Evolutionary conservation across 2,329 filamentous ascomycete species (phyloP), one percentile per base, ranked within the genome.

Genomic region (Pseudodiploospora longispora): DNA sequence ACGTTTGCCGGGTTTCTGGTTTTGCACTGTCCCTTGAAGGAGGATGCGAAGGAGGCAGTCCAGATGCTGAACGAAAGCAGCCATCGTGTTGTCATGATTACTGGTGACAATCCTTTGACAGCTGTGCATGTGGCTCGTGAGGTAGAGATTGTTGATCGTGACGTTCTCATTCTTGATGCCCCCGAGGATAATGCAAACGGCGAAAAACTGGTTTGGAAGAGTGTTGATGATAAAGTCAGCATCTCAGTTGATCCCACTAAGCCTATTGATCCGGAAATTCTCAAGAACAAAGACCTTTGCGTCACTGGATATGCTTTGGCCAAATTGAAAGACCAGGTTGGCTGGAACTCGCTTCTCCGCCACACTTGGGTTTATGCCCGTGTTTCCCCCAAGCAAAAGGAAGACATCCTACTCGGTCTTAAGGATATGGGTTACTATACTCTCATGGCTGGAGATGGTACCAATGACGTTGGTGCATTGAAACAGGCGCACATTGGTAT

Each of bases 21-120:
- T 41, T 74, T 98, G 30, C 91, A 96, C 64, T 96, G 89, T 58
- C 93, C 93, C 5, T 75, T 98, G 46, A 98, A 98, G 69, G 90
- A 95, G 28, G 93, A 98, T 63, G 93, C 93, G 38, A 86, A 94
- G 67, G 83, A 93, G 62, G 83, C 93, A 34, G 87, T 98, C 35
- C 87, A 85, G 52, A 96, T 97, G 88, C 77, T 98, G 55, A 98
- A 96, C 61, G 93, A 98, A 71, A 97, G 91, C 67, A 97, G 90
- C 68, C 93, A 98, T 65, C 87, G 93, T 55, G 89, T 95, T 38
- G 86, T 98, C 55, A 98, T 98, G 93, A 98, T 98, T 53, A 98
- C 93, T 48, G 93, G 93, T 61, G 93, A 98, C 65, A 98, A 98
- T 63, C 91, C 93, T 9, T 76, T 98, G 42, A 98, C 93, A 35